Evolutionary conservation across 2,329 filamentous ascomycete genomes (phyloP), one percentile per base, ranked within the genome.

Genomic region (Scopulariopsis brevicaulis): DNA sequence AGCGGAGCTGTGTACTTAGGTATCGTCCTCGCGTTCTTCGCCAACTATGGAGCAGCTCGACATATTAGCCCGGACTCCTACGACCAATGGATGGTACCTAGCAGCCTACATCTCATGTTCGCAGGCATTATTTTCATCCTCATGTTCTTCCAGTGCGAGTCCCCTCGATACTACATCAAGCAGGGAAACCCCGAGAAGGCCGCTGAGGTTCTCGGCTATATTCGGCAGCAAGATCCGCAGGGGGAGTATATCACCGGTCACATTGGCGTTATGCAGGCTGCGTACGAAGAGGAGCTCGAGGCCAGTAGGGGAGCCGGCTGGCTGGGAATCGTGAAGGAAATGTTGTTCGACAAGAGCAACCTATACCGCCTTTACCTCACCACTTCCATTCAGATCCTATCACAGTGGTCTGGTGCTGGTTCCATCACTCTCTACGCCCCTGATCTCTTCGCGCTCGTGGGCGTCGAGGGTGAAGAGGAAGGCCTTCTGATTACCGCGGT

Each of bases 11-110:
- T 92, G 24, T 92, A 92, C 66, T 70, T 89, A 57, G 89, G 87
- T 25, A 89, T 91, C 61, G 86, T 92, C 64, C 76, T 92, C 18
- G 87, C 86, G 10, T 93, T 91, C 72, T 92, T 90, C 65, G 82
- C 86, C 60, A 87, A 85, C 68, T 87, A 85, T 66, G 84, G 84
- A 59, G 75, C 72, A 57, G 68, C 76, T 59, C 57, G 82, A 51
- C 72, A 82, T 66, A 71, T 84, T 24, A 68, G 71, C 25, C 72
- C 75, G 54, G 64, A 67, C n/a, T 74, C 72, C 2, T 70, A 74
- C 59, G 73, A 74, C 57, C 75, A 77, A 61, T 83, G 80, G 80
- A 77, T 87, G 51, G 80, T 90, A 0, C 88, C 89, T 0, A 90
- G 86, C 50, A 84, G 83, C 63, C 74, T 92, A 59, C 88, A 93